Base-by-base conservation (phyloP, 2,329 filamentous ascomycete species). In the Epicoccum sorghinum region DNA sequence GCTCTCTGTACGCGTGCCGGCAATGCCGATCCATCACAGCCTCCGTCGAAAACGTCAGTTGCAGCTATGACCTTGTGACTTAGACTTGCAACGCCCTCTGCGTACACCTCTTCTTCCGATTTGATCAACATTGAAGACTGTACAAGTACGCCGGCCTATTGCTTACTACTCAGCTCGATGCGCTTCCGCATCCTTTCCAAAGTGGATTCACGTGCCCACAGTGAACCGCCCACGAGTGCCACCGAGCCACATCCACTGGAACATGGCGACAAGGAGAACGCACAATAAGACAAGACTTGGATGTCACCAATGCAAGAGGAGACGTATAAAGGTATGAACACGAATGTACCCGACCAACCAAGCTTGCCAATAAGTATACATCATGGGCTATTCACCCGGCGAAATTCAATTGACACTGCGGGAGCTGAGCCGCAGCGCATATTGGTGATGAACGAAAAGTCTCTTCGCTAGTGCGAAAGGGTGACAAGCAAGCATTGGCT, bases 251-350 rank as follows among this genome's bases (percentile, higher is more conserved):
- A 46, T 42, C 42, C 35, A n/a, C 33, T 32, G 14, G 24, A 40
- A 18, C 38, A 57, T 42, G 35, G 40, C 66, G 23, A 72, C 70
- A 7, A 69, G 70, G 43, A 68, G 61, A 48, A 54, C 69, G 36
- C 71, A 74, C 42, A 72, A 68, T 56, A 74, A 74, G 53, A 69
- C 71, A 12, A 67, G 71, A 48, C 39, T 73, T 47, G 71, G 71
- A 2, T 74, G 71, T 36, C 62, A 62, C 27, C 65, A 71, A 39
- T 74, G 71, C 43, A 74, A 74, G 54, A 65, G 61, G 41, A 64
- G 70, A 61, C 62, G 71, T 40, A 71, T 74, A 43, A 74, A 74
- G 62, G 70, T 71, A 61, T 6, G 45, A 10, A 23, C 18, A 29
- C 6, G 2, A 8, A 18, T 25, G 9, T 22, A n/a, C 10, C 14